Base-by-base conservation (phyloP, 768 basidiomycete species). In the Tephrocybe sp. region DNA sequence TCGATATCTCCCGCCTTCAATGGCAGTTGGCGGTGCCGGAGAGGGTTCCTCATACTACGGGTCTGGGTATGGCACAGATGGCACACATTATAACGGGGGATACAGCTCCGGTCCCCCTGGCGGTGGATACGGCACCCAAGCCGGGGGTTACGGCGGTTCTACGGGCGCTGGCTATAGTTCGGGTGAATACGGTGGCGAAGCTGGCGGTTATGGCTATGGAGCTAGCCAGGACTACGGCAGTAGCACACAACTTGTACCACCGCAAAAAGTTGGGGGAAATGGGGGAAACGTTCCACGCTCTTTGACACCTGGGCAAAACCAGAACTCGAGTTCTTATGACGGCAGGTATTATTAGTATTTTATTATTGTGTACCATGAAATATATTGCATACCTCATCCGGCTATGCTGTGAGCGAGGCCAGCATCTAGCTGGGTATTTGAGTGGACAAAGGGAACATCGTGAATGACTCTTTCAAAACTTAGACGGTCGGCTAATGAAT, bases 1-100 rank as follows among this genome's bases (percentile, higher is more conserved):
- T 48, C 48, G 56, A 19, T 57, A 57, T 17, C 56, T 36, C 8
- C 56, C 56, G 17, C 56, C 56, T 19, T 57, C 56, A 0, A 20
- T 10, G 26, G 17, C 44, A 4, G 20, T 50, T 1, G 11, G n/a
- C 3, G 41, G 14, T 5, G 30, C 34, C 1, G 33, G 26, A 20
- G 16, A 19, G 3, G 38, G 26, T 32, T 26, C 26, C 7, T 26
- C 26, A 3, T 26, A 26, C 7, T 7, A 26, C 26, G 26, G 26
- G 3, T 26, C 26, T 26, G 26, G 26, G 26, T 26, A 26, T 26
- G 7, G 26, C 26, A n/a, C 30, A 7, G 48, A 51, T 20, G 40
- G 22, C 13, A 36, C 17, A 7, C 45, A 49, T 20, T 53, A 50
- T 35, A 36, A 20, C 32, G 44, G 14, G 1, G 32, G 31, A 6